Conservation (phyloP, 2,329 filamentous ascomycete genomes). For the Claviceps citrina region DNA sequence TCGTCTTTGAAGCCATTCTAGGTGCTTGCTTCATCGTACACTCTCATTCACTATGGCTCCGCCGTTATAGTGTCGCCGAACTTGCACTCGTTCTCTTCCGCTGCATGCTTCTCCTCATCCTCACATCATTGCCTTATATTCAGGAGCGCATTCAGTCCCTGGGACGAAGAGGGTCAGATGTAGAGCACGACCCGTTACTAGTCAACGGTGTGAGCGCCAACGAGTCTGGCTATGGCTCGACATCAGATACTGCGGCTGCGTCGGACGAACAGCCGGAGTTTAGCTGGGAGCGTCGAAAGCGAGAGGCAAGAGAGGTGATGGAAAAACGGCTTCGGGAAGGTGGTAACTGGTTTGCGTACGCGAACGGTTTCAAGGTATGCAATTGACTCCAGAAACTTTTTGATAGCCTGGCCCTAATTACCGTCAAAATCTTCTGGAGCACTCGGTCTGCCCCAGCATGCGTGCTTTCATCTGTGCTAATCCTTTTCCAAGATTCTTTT, state of each 20-base stretch:
- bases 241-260: constrained; percentile 22
- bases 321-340: constrained; percentile 56
- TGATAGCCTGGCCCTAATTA: too few relatives aligned
- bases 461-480: neutral
- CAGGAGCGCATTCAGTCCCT: constrained; percentile 14
- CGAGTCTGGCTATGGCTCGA: constrained; percentile 27
- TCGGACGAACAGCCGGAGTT: constrained; percentile 31
- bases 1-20: constrained; percentile 38
- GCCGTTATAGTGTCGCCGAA: constrained; percentile 13
- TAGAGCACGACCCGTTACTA: constrained; percentile 44
- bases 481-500: constrained; percentile 46
- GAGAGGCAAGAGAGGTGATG: constrained; percentile 41
- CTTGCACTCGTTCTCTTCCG: constrained; percentile 9
- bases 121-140: constrained; percentile 14
- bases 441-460: too few relatives aligned
- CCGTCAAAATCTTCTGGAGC: too few relatives aligned
- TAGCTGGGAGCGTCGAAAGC: constrained; percentile 37
- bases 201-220: constrained; percentile 15
- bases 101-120: constrained; percentile 14
- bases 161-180: constrained; percentile 26
- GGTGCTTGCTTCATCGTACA: constrained; percentile 15
- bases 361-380: constrained; percentile 51
- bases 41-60: constrained; percentile 2
- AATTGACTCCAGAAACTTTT: too few relatives aligned
- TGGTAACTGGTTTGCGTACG: constrained; percentile 63